phyloP scores from a whole-genome alignment of 306 rosid genomes.

The Notholithocarpus densiflorus region DNA sequence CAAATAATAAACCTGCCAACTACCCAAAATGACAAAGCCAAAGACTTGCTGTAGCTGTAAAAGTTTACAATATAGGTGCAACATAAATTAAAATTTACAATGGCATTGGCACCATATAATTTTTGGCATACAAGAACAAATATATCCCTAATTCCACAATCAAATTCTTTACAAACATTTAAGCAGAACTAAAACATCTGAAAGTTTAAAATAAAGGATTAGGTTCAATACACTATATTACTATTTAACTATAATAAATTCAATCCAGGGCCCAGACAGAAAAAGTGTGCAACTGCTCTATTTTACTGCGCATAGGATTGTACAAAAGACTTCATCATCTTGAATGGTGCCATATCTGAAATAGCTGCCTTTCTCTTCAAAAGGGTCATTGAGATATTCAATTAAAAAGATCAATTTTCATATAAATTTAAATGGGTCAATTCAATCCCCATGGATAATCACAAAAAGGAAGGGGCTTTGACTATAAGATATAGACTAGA shows the following conservation, averaged over 20 bases:
- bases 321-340: neutral
- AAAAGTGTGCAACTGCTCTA: neutral
- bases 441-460: neutral
- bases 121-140: too few species aligned
- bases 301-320: neutral
- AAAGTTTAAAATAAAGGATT: neutral
- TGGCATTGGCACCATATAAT: too few species aligned
- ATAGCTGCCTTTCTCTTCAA: neutral
- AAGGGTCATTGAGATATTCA: neutral
- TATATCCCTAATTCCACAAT: neutral
- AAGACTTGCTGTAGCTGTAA: neutral
- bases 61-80: neutral
- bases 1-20: neutral
- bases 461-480: neutral
- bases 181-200: neutral
- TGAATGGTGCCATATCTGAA: neutral
- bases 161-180: neutral
- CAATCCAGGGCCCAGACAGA: neutral
- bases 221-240: too few species aligned
- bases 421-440: neutral
- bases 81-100: neutral
- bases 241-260: neutral
- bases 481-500: too few species aligned
- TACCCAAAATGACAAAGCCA: neutral
- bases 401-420: neutral